These are phyloP conservation scores for Tubosaeta sp. DNA, from an alignment of 768 basidiomycete genomes.

Conservation along the genomic window DNA sequence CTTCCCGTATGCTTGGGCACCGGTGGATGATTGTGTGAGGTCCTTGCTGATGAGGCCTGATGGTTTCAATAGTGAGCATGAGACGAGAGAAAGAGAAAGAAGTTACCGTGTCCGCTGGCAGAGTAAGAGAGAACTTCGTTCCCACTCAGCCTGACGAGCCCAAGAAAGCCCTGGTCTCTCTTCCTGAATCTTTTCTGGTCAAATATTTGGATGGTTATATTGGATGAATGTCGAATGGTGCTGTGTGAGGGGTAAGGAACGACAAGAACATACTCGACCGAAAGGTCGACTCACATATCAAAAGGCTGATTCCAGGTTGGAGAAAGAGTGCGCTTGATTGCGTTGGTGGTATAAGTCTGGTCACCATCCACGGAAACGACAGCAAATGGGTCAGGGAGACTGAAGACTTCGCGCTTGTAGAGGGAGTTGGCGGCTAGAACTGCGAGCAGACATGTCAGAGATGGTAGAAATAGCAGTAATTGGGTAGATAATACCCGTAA, in stretches of 20 bases:
- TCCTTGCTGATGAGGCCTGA: conserved; percentile 71
- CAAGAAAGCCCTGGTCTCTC: conserved; percentile 77
- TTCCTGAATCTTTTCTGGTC: conserved; percentile 87
- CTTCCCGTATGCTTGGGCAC: conserved; percentile 69
- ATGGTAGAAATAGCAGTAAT: not conserved
- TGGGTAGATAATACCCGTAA: conserved; percentile 17
- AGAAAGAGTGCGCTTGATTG: conserved; percentile 62
- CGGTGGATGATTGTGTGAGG: conserved; percentile 27
- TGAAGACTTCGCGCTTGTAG: conserved; percentile 71
- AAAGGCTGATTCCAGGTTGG: conserved; percentile 86
- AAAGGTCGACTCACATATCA: conserved; percentile 59
- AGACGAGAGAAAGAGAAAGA: not conserved
- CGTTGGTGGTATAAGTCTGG: conserved; percentile 73
- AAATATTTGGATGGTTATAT: conserved; percentile 81
- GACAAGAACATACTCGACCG: not conserved
- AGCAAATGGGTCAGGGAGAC: conserved; percentile 85
- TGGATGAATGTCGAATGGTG: conserved; percentile 67
- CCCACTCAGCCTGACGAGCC: conserved; percentile 52
- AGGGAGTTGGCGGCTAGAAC: conserved; percentile 76
- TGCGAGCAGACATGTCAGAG: conserved; percentile 24
- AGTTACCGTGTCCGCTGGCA: conserved; percentile 41
- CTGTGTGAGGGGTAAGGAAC: conserved; percentile 33
- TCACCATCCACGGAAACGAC: conserved; percentile 84
- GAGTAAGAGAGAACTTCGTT: conserved; percentile 51
- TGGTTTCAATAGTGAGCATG: conserved; percentile 4